phyloP scores from a whole-genome alignment of 345 rosid species.

The Populus pruinosa region DNA sequence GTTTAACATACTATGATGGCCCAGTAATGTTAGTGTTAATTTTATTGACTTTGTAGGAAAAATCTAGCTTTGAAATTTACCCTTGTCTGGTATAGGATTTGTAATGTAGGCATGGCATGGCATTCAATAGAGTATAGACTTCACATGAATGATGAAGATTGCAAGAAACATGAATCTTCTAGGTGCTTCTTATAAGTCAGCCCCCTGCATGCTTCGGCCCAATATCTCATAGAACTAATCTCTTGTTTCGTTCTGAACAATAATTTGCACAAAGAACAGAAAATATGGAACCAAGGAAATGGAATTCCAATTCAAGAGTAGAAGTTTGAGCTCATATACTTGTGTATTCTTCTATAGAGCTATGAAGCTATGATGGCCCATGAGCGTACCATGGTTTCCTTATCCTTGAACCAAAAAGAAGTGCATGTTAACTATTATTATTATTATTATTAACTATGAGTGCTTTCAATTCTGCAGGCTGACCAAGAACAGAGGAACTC shows the following conservation, averaged over 20 bases:
- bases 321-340: not conserved
- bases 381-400: not conserved
- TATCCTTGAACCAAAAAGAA: not conserved
- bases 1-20: not conserved
- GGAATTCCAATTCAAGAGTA: not conserved
- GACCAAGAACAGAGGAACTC: constrained; percentile 50
- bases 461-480: constrained; percentile 19
- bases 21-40: not conserved
- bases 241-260: not conserved
- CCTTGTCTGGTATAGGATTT: not conserved
- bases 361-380: not conserved
- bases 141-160: not conserved
- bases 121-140: too few relatives aligned
- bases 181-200: not conserved
- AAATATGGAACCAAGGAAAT: not conserved
- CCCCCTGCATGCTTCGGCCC: not conserved
- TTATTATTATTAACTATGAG: not conserved
- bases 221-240: not conserved
- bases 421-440: not conserved
- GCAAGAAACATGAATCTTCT: not conserved
- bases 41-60: not conserved
- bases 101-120: not conserved
- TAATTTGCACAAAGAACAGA: not conserved
- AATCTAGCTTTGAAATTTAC: not conserved
- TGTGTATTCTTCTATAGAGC: not conserved